Percentiles rank a stretch among this genome's conserved stretches.
Conservation (phyloP, 1,284 basidiomycete species). For the Trichosporon coremiiforme region DNA sequence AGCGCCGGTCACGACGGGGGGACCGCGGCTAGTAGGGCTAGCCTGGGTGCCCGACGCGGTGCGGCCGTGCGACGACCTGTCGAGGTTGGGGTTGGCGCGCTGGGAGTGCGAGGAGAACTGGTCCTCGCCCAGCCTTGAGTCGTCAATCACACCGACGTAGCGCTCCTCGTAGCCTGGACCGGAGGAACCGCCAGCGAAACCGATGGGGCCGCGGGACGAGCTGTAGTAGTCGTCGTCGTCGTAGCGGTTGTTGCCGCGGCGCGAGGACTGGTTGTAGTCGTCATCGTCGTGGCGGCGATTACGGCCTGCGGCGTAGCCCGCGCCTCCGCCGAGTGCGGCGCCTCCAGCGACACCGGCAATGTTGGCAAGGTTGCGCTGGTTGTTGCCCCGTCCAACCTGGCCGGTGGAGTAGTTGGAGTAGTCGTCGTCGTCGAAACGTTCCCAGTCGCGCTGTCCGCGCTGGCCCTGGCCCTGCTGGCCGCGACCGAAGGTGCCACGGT, state of each 20-base stretch:
- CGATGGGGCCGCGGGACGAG: background rate
- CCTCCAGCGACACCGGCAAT: background rate
- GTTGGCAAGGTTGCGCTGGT: background rate
- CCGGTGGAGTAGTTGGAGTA: background rate
- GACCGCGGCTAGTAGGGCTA: background rate
- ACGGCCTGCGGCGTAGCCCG: background rate
- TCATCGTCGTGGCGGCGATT: background rate
- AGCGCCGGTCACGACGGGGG: slow-evolving; percentile 5
- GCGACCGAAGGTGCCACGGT: background rate
- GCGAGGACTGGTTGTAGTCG: background rate
- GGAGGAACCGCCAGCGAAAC: background rate
- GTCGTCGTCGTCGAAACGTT: slow-evolving; percentile 11
- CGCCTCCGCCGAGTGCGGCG: background rate
- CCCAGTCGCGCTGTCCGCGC: background rate
- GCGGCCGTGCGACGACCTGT: background rate
- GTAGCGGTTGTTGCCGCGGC: background rate
- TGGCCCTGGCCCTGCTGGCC: background rate
- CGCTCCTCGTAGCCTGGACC: slow-evolving; percentile 15
- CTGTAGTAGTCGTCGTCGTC: background rate
- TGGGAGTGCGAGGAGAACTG: slow-evolving; percentile 1
- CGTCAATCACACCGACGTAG: slow-evolving; percentile 14
- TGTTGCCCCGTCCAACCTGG: background rate
- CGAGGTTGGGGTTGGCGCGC: slow-evolving; percentile 13
- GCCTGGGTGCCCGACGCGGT: background rate
- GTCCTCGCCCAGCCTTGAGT: background rate